Evolutionary conservation across 768 basidiomycete genomes (phyloP).

Genomic region (Auricularia cornea): DNA sequence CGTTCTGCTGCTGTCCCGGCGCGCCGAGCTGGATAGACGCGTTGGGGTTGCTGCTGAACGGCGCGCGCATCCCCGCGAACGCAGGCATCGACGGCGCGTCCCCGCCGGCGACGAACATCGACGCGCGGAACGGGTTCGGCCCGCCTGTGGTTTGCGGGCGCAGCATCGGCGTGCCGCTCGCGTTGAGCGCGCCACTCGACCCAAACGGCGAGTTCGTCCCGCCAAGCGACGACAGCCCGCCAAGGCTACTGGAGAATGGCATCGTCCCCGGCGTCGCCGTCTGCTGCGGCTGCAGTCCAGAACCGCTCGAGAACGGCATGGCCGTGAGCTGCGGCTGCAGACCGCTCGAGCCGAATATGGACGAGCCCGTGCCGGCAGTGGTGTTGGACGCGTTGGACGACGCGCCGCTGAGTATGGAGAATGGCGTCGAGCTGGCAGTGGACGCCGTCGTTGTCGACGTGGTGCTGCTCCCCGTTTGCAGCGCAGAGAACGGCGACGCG

Average conservation of each 20-base stretch:
- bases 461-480: neutral
- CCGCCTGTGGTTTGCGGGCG: conserved; percentile 33
- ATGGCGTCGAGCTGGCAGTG: conserved; percentile 1
- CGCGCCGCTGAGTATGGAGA: conserved; percentile 1
- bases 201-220: conserved; percentile 13
- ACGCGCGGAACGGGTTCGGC: conserved; percentile 36
- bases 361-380: neutral
- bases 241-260: neutral
- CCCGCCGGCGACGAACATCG: conserved; percentile 18
- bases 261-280: neutral
- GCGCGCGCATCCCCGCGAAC: neutral
- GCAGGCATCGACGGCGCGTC: neutral
- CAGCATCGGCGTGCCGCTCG: conserved; percentile 43
- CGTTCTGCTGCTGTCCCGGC: conserved; percentile 3
- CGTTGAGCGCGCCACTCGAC: conserved; percentile 21
- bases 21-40: conserved; percentile 2
- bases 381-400: conserved; percentile 1
- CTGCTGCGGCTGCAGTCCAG: neutral
- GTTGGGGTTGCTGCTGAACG: conserved; percentile 6
- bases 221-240: conserved; percentile 4
- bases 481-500: neutral
- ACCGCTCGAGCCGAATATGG: neutral
- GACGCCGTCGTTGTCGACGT: neutral
- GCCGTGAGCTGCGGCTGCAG: conserved; percentile 1
- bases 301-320: neutral